Base-by-base conservation (phyloP, 352 stramenopile genomes). In the Blastocystis sp. region DNA sequence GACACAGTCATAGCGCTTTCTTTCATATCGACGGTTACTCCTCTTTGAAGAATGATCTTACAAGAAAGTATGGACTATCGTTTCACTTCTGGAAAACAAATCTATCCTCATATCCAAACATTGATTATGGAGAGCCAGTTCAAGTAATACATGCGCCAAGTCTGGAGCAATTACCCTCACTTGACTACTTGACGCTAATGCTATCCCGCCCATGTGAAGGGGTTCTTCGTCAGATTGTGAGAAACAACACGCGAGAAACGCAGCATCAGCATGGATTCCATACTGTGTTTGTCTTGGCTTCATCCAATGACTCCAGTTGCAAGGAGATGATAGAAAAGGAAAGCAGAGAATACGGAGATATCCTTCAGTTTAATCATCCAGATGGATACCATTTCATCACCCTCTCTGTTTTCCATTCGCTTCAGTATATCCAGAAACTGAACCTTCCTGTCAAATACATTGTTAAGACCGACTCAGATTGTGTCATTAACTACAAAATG, bases 401-500 rank as follows among this genome's bases (percentile, higher is more conserved):
- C 10, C 71, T 81, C 3, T 81, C 71, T 64, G 71, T 81, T 45
- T 38, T 81, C 17, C 48, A 63, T 42, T 38, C 71, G 21, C 42
- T 81, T 34, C 71, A 81, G 3, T 81, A 63, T 42, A 43, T 81
- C n/a, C 71, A 81, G 17, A 66, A 81, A 9, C 17, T 81, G 14
- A 64, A 54, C 66, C 71, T 81, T 60, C 71, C 71, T 24, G 24
- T 81, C 43, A 17, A 42, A 54, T 81, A 81, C 48, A 38, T 81
- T 21, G n/a, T 81, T 2, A 81, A 81, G 48, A 81, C 71, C 3
- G 71, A 81, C 45, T 81, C 71, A 54, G 71, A 81, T 42, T 81
- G 71, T 81, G 71, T 81, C 28, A 54, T 81, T 14, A 81, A 81
- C 48, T 81, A 81, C n/a, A 21, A 45, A 21, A 45, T 43, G 6